Conservation (phyloP, 2,329 filamentous ascomycete genomes). For the Emmonsiellopsis sp. region DNA sequence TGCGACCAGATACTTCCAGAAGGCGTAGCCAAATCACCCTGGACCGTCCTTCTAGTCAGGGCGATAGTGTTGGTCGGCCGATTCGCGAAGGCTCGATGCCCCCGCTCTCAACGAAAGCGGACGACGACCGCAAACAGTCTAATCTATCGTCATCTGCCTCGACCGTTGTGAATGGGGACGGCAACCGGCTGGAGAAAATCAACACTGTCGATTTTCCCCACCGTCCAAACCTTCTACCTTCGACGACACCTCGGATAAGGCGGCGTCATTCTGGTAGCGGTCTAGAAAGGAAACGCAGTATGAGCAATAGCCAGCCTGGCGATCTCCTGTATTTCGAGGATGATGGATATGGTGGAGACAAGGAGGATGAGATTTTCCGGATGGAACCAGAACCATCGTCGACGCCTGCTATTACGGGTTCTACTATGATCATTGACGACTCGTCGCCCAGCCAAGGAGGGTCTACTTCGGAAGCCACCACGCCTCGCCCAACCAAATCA, state of each 20-base stretch:
- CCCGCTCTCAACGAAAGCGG: slow-evolving; percentile 11
- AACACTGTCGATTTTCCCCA: slow-evolving; percentile 31
- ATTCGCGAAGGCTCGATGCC: slow-evolving; percentile 13
- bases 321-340: slow-evolving; percentile 85
- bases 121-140: slow-evolving; percentile 17
- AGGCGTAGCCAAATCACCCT: slow-evolving; percentile 28
- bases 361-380: slow-evolving; percentile 59
- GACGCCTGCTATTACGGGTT: not conserved
- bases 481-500: slow-evolving; percentile 3
- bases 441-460: not conserved
- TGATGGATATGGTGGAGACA: slow-evolving; percentile 74
- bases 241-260: slow-evolving; percentile 26
- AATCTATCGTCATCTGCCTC: slow-evolving; percentile 30
- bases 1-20: slow-evolving; percentile 25
- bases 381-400: slow-evolving; percentile 51
- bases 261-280: slow-evolving; percentile 83
- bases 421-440: not conserved
- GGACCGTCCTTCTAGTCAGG: slow-evolving; percentile 19
- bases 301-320: slow-evolving; percentile 59
- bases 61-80: slow-evolving; percentile 11
- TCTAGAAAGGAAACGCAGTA: slow-evolving; percentile 65
- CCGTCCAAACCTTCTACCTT: not conserved
- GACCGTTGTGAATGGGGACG: slow-evolving; percentile 26
- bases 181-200: slow-evolving; percentile 25
- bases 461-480: slow-evolving; percentile 3